These are phyloP conservation scores for Ganoderma lucidum DNA, from an alignment of 1,284 basidiomycete genomes.

Conservation along the genomic window DNA sequence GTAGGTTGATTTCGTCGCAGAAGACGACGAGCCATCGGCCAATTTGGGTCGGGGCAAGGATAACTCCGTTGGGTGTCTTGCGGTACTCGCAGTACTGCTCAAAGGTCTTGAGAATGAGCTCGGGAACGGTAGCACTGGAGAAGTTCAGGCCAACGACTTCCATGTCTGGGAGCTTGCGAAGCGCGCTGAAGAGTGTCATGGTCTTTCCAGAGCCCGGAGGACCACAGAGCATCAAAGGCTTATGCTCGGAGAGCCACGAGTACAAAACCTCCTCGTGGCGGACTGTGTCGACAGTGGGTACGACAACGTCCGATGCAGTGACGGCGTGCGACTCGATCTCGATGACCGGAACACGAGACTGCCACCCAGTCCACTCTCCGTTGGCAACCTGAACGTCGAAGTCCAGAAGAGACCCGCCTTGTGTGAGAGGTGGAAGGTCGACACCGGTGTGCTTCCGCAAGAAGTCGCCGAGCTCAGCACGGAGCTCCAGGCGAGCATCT, in stretches of 20 bases:
- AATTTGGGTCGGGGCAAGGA: conserved; percentile 93
- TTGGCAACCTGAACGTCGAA: conserved; percentile 91
- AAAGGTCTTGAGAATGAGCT: conserved; percentile 98
- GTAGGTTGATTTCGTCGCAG: conserved; percentile 99
- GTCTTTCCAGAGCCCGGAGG: conserved; percentile 99
- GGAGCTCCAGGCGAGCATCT: conserved; percentile 90
- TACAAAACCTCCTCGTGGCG: conserved; percentile 99
- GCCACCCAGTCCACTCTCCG: conserved; percentile 94
- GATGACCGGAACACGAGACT: conserved; percentile 90
- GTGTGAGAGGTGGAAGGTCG: conserved; percentile 81
- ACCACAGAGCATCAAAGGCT: conserved; percentile 97
- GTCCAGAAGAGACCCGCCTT: conserved; percentile 91
- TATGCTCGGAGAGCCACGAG: conserved; percentile 99
- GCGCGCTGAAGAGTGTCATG: conserved; percentile 99
- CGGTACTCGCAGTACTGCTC: conserved; percentile 99
- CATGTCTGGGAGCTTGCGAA: conserved; percentile 98
- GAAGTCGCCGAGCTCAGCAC: conserved; percentile 92
- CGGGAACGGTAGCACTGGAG: conserved; percentile 98
- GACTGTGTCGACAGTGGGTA: conserved; percentile 98
- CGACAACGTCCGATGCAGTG: conserved; percentile 95
- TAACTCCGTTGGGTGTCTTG: conserved; percentile 97
- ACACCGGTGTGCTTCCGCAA: conserved; percentile 88
- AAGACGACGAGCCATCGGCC: conserved; percentile 99
- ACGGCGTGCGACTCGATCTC: conserved; percentile 98
- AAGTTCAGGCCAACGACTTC: conserved; percentile 99